phyloP scores from a whole-genome alignment of 805 yeast genomes.

The Metschnikowia continentalis region DNA sequence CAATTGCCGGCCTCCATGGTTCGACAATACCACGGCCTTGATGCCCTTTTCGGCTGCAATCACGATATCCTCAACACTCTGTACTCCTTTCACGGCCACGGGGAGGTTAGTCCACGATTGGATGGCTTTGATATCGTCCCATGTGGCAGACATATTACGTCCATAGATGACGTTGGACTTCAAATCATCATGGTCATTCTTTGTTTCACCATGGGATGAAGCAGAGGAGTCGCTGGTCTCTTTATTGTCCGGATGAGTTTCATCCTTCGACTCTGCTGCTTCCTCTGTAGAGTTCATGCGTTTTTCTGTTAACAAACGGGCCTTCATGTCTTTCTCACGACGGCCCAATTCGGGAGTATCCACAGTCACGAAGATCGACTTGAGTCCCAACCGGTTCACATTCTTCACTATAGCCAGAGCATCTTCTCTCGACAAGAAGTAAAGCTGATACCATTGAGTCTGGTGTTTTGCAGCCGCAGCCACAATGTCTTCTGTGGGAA shows the following conservation, averaged over 20 bases:
- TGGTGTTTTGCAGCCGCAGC: slow-evolving; percentile 64
- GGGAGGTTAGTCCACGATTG: slow-evolving; percentile 32
- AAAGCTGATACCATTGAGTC: slow-evolving; percentile 84
- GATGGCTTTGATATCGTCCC: slow-evolving; percentile 38
- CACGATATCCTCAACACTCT: slow-evolving; percentile 60
- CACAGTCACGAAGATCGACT: slow-evolving; percentile 82
- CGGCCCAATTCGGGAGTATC: slow-evolving; percentile 87
- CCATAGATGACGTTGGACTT: slow-evolving; percentile 10
- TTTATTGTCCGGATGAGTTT: background rate
- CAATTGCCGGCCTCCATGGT: slow-evolving; percentile 88
- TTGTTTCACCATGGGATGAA: slow-evolving; percentile 2
- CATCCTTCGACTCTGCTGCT: background rate
- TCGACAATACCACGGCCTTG: slow-evolving; percentile 69
- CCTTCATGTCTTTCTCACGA: slow-evolving; percentile 45
- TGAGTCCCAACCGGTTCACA: slow-evolving; percentile 54
- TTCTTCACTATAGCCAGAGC: slow-evolving; percentile 58
- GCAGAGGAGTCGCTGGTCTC: slow-evolving; percentile 1
- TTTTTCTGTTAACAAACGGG: slow-evolving; percentile 22
- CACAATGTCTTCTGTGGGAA: slow-evolving; percentile 80
- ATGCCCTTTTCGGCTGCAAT: slow-evolving; percentile 55
- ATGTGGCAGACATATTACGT: slow-evolving; percentile 28
- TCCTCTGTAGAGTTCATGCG: background rate
- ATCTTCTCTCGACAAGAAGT: slow-evolving; percentile 63
- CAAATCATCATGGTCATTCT: slow-evolving; percentile 8
- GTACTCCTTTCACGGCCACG: slow-evolving; percentile 64